These are phyloP conservation scores for Yarrowia sp. DNA, from an alignment of 805 yeast species.

Conservation along the genomic window DNA sequence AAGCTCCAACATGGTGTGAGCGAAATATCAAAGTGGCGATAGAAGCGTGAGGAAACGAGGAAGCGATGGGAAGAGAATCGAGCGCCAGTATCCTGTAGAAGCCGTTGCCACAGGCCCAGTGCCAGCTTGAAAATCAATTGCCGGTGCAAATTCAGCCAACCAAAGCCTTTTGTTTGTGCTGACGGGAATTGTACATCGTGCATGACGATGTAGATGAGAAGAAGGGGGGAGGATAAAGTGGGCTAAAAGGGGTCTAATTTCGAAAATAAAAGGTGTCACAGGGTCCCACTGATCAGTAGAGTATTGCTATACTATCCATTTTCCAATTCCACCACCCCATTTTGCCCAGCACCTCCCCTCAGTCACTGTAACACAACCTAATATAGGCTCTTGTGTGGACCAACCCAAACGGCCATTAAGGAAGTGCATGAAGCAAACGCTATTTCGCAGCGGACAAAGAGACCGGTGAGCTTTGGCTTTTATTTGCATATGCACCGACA, in stretches of 20 bases:
- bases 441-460: not conserved
- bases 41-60: not conserved
- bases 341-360: not conserved
- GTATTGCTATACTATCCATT: no score
- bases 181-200: conserved; percentile 3
- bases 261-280: not conserved
- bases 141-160: not conserved
- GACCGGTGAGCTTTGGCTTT: conserved; percentile 16
- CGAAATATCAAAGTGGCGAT: conserved; percentile 22
- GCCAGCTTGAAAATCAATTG: not conserved
- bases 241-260: not conserved
- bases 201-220: conserved; percentile 9
- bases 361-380: conserved; percentile 13
- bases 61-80: no score
- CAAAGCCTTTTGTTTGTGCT: not conserved
- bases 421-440: not conserved
- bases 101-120: no score
- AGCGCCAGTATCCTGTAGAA: no score
- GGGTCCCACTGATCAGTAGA: no score
- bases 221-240: not conserved
- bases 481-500: conserved; percentile 9
- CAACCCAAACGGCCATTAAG: conserved; percentile 20
- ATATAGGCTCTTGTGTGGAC: not conserved
- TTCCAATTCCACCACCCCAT: not conserved
- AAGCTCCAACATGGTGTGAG: conserved; percentile 5